A percentile compares a stretch with the other conserved stretches of the same genome.
Conservation (phyloP, 768 basidiomycete species). For the Chlorophyllum brunneum region DNA sequence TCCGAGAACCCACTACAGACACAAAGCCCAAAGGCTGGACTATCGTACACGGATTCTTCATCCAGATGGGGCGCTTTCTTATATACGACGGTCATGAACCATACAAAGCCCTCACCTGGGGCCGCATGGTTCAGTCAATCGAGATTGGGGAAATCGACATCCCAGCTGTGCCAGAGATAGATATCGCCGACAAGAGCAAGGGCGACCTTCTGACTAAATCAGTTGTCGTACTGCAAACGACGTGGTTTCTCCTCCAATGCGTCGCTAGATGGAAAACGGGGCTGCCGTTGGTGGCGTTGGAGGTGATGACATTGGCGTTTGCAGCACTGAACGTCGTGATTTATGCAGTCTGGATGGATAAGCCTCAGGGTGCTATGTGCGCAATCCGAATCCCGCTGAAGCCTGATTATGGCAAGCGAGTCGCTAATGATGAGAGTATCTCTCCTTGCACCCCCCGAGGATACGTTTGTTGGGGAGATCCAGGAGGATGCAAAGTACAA, state of each 20-base stretch:
- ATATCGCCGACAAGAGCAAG: constrained; percentile 24
- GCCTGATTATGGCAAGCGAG: no score
- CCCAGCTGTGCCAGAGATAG: constrained; percentile 11
- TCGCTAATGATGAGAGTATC: no score
- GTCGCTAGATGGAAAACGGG: constrained; percentile 3
- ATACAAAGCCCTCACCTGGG: neutral
- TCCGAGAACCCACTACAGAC: no score
- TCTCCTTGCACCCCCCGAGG: no score
- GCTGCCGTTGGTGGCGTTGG: neutral
- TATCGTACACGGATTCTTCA: constrained; percentile 13
- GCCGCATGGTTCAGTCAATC: neutral
- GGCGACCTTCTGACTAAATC: constrained; percentile 20
- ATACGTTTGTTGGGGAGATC: neutral
- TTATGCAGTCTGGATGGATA: neutral
- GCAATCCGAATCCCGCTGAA: neutral
- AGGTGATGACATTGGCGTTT: constrained; percentile 2
- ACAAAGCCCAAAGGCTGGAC: constrained; percentile 21
- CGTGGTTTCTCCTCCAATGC: constrained; percentile 19
- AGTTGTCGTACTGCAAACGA: constrained; percentile 19
- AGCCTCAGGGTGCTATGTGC: neutral
- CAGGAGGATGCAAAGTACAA: no score
- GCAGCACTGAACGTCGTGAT: neutral
- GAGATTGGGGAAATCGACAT: constrained; percentile 7
- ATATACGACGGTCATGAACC: neutral
- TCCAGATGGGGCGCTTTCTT: constrained; percentile 14